phyloP scores from a whole-genome alignment of 371 early-diverging fungal genomes.

The Mortierella sp. region DNA sequence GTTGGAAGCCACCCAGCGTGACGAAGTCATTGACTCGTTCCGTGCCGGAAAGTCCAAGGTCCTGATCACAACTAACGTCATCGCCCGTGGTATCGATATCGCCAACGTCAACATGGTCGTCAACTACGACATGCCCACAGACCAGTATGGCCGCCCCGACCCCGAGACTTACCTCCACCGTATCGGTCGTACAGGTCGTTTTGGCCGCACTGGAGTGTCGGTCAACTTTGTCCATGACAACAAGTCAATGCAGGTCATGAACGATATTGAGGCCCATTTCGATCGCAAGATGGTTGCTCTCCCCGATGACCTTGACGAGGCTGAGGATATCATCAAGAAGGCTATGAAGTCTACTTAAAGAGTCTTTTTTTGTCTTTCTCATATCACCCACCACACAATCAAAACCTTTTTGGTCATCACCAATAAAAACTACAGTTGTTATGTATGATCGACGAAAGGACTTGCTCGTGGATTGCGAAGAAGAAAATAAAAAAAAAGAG shows the following conservation, averaged over 20 bases:
- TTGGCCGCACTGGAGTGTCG: constrained; percentile 96
- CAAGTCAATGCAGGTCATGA: constrained; percentile 77
- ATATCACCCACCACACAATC: not conserved
- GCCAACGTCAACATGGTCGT: constrained; percentile 96
- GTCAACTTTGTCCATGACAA: constrained; percentile 96
- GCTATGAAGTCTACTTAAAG: constrained; percentile 62
- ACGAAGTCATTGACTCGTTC: constrained; percentile 95
- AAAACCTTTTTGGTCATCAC: not conserved
- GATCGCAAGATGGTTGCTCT: constrained; percentile 81
- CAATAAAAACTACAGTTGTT: too few relatives aligned
- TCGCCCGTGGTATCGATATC: constrained; percentile 99
- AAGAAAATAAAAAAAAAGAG: too few relatives aligned
- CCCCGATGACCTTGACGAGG: constrained; percentile 81
- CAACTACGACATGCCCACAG: constrained; percentile 97
- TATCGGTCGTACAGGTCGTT: constrained; percentile 99
- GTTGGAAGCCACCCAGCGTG: constrained; percentile 87
- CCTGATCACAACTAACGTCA: constrained; percentile 96
- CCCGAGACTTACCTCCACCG: constrained; percentile 98
- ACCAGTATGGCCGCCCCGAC: constrained; percentile 72
- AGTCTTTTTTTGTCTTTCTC: not conserved
- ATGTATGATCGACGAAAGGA: too few relatives aligned
- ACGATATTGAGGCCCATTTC: constrained; percentile 83
- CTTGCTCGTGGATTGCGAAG: too few relatives aligned
- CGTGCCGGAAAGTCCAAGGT: constrained; percentile 93
- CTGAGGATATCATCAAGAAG: constrained; percentile 84